A percentile compares a stretch with the other conserved stretches of the same genome.
Conservation (phyloP, 805 yeast species). For the Metschnikowia henanensis region DNA sequence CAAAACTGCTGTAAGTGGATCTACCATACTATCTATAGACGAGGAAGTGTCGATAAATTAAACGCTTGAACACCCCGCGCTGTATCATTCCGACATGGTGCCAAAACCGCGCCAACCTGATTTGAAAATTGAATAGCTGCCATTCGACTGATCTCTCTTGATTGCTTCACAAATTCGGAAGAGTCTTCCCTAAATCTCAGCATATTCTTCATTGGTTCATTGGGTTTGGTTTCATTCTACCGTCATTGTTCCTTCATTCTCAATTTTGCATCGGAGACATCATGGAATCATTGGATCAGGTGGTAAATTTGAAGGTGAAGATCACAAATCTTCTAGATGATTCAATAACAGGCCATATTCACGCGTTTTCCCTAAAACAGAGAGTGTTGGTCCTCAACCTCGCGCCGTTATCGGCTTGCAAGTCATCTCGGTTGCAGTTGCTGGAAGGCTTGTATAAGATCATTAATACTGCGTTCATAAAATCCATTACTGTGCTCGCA, state of each 20-base stretch:
- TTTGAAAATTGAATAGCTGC: constrained; percentile 1
- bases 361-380: constrained; percentile 54
- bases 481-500: constrained; percentile 43
- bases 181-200: neutral
- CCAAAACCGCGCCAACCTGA: constrained; percentile 4
- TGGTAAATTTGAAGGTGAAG: constrained; percentile 44
- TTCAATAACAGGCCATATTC: constrained; percentile 59
- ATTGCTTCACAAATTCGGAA: neutral
- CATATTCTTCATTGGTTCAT: too few relatives aligned
- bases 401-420: neutral
- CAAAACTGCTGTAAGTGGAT: too few relatives aligned
- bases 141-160: neutral
- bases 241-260: neutral
- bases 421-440: constrained; percentile 4
- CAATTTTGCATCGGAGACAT: neutral
- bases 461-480: constrained; percentile 58
- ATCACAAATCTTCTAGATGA: constrained; percentile 60
- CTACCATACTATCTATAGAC: too few relatives aligned
- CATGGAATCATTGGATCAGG: constrained; percentile 19
- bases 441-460: constrained; percentile 42
- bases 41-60: neutral
- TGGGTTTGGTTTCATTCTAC: too few relatives aligned
- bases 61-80: constrained; percentile 3
- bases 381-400: constrained; percentile 41
- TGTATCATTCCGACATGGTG: constrained; percentile 6